Percentiles rank a stretch among this genome's conserved stretches.
These are phyloP conservation scores for Fusarium acutatum DNA, from an alignment of 2,329 filamentous ascomycete genomes.

Conservation along the genomic window DNA sequence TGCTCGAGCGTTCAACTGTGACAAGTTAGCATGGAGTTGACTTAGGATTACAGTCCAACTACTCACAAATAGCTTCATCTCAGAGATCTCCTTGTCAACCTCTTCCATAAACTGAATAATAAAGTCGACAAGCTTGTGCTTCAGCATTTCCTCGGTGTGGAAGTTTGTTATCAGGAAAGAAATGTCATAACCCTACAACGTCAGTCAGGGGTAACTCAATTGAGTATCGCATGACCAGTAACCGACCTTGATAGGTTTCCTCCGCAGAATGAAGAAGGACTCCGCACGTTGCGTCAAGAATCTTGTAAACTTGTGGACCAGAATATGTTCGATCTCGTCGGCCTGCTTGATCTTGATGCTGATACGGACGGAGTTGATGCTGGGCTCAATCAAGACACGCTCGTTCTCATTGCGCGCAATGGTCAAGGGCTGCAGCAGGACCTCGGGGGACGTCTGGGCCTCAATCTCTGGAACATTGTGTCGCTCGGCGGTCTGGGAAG, in stretches of 20 bases:
- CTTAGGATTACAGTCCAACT: slow-evolving; percentile 28
- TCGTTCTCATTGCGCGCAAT: slow-evolving; percentile 97
- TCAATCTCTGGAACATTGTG: slow-evolving; percentile 99
- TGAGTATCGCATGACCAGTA: background rate
- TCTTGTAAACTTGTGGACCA: slow-evolving; percentile 97
- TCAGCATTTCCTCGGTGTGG: slow-evolving; percentile 98
- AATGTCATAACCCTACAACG: slow-evolving; percentile 88
- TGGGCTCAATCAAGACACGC: slow-evolving; percentile 93
- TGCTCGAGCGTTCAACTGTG: slow-evolving; percentile 90
- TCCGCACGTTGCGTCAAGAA: slow-evolving; percentile 86
- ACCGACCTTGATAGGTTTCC: slow-evolving; percentile 91
- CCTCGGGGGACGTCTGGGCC: slow-evolving; percentile 89
- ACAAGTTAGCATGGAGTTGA: slow-evolving; percentile 21
- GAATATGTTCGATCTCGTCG: slow-evolving; percentile 97
- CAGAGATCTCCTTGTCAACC: slow-evolving; percentile 99
- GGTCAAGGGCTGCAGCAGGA: slow-evolving; percentile 88
- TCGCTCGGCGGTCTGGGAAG: slow-evolving; percentile 93
- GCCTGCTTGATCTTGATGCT: slow-evolving; percentile 99
- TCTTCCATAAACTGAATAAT: slow-evolving; percentile 99
- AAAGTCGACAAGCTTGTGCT: slow-evolving; percentile 99
- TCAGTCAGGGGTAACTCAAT: slow-evolving; percentile 25
- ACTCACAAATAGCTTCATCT: slow-evolving; percentile 99
- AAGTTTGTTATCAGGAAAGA: slow-evolving; percentile 99
- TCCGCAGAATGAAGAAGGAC: slow-evolving; percentile 93
- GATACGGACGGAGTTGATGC: slow-evolving; percentile 95